Percentiles rank a stretch among this genome's conserved stretches.
Evolutionary conservation across 2,329 filamentous ascomycete genomes (phyloP).

Genomic region (Apiospora kogelbergensis): DNA sequence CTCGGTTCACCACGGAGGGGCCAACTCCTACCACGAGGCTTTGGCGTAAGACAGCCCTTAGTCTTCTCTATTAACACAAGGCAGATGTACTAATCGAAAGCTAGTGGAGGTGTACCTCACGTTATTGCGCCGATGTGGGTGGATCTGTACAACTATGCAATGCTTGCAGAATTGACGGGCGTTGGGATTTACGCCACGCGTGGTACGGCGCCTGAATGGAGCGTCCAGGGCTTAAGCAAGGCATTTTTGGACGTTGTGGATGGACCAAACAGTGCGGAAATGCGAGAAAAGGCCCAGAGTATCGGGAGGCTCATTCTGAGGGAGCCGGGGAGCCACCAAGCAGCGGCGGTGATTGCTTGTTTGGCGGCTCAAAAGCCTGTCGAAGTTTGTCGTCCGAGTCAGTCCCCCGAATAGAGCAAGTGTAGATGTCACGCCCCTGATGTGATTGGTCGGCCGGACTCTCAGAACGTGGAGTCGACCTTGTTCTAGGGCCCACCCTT

Average conservation of each 20-base stretch:
- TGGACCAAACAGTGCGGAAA: not conserved
- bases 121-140: conserved; percentile 12
- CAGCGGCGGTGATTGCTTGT: conserved; percentile 9
- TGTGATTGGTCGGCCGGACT: not conserved
- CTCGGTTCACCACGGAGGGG: conserved; percentile 14
- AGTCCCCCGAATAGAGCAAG: no score
- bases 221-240: conserved; percentile 29
- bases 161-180: conserved; percentile 11
- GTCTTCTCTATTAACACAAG: not conserved
- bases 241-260: conserved; percentile 14
- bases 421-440: not conserved
- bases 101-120: conserved; percentile 13
- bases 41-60: conserved; percentile 5
- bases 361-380: not conserved
- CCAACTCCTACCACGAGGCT: conserved; percentile 15
- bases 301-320: not conserved
- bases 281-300: not conserved
- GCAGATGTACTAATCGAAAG: not conserved
- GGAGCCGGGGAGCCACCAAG: conserved; percentile 7
- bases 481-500: not conserved
- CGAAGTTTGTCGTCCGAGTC: no score
- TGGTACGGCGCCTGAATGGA: conserved; percentile 19
- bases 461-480: not conserved
- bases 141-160: conserved; percentile 15
- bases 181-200: conserved; percentile 12